Conservation (phyloP, 331 rosid genomes). For the Cydonia oblonga region DNA sequence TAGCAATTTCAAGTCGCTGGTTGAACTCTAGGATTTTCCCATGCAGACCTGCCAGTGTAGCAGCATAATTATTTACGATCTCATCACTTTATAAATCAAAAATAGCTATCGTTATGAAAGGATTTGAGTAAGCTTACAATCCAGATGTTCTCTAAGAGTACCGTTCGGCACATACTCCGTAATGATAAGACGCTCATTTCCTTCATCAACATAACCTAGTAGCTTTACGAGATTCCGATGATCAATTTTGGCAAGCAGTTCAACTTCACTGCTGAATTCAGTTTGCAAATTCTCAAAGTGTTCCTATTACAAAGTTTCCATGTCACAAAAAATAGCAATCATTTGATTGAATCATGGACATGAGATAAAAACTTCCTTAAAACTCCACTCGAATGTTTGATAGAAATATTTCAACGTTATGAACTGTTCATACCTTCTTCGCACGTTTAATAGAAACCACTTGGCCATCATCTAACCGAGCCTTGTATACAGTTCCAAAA, state of each 20-base stretch:
- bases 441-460: constrained; percentile 24
- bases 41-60: constrained; percentile 47
- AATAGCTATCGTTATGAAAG: background rate
- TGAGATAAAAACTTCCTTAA: background rate
- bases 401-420: no score
- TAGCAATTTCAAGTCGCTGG: constrained; percentile 91
- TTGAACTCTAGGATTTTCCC: constrained; percentile 80
- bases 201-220: constrained; percentile 70
- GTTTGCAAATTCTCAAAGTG: constrained; percentile 59
- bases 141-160: constrained; percentile 89
- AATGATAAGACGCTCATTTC: constrained; percentile 76
- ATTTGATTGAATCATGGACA: background rate
- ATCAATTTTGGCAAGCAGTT: constrained; percentile 87
- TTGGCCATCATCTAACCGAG: background rate
- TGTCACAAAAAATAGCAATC: constrained; percentile 2
- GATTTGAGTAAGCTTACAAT: constrained; percentile 48
- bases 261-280: constrained; percentile 81
- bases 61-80: constrained; percentile 1
- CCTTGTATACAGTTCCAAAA: background rate
- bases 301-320: constrained; percentile 40
- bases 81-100: constrained; percentile 4
- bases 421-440: constrained; percentile 46
- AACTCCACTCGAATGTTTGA: background rate
- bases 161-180: constrained; percentile 87
- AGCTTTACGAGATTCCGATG: constrained; percentile 92